Conservation (phyloP, 106 monocot species). For the Allium fistulosum region DNA sequence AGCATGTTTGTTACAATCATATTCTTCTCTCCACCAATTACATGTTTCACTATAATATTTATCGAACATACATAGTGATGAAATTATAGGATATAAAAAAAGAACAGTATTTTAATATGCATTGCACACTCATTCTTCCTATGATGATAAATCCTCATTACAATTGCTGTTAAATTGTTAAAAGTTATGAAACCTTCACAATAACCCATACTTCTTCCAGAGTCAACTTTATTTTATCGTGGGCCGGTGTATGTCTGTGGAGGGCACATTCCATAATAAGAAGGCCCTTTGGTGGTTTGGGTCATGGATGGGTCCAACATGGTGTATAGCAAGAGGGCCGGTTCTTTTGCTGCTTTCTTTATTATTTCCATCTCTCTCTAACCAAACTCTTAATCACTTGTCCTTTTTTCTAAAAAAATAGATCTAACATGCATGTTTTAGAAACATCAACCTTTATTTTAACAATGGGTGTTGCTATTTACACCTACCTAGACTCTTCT, state of each 20-base stretch:
- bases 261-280: constrained; percentile 56
- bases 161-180: constrained; percentile 82
- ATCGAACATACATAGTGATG: too few species aligned
- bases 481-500: too few species aligned
- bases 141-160: constrained; percentile 73
- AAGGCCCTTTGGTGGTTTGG: constrained; percentile 56
- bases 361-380: constrained; percentile 58
- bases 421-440: too few species aligned
- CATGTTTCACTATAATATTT: too few species aligned
- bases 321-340: constrained; percentile 77
- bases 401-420: too few species aligned
- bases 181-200: constrained; percentile 84
- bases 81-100: too few species aligned
- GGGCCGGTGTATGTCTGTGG: constrained; percentile 55
- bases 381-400: too few species aligned
- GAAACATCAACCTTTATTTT: too few species aligned
- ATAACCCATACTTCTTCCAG: neutral
- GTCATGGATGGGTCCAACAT: constrained; percentile 72
- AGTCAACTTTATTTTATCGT: constrained; percentile 1
- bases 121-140: constrained; percentile 56
- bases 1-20: too few species aligned
- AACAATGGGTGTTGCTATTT: too few species aligned
- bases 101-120: constrained; percentile 4
- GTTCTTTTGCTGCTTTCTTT: constrained; percentile 79
- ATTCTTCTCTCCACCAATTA: too few species aligned